Evolutionary conservation across 129 eudicot species (phyloP), one percentile per base, ranked within the genome.

Genomic region (Cynara cardunculus): DNA sequence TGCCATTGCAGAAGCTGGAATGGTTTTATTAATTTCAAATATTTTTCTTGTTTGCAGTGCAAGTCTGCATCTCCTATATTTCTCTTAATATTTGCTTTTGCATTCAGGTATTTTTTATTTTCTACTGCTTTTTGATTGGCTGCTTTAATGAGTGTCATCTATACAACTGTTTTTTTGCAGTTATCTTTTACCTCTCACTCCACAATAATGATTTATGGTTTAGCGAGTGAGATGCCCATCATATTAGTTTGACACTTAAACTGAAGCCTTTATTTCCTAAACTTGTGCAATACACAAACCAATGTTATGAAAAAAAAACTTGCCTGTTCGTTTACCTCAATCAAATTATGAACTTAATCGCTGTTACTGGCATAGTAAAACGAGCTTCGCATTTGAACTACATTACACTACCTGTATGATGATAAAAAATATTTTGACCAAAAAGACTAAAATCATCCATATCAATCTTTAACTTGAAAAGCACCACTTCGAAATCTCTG

Each of bases 31-130:
- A 30, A 13, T 80, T 56, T 76, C n/a, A 76, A 41, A 32, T 65
- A 2, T 32, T 32, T 28, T 27, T 71, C 30, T 44, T 71, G 69
- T 77, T 88, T 88, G 87, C 97, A 95, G 99, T 95, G 99, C 87
- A 95, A 95, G 88, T 92, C 99, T 13, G 97, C 99, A 25, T 77
- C 97, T 73, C 99, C 99, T 34, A 92, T 95, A 89, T 95, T 92
- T 88, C 97, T 95, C 83, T 90, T 95, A 68, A 70, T 92, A 61
- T 95, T 95, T 79, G 99, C 99, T 76, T 95, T 95, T 89, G 99
- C 97, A 59, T 95, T 95, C 91, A 92, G 97, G 99, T 95, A 84
- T 64, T 77, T 21, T 71, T 69, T 82, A 76, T 72, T 69, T 82
- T 28, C 75, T 27, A 27, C 13, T 28, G 19, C 19, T 22, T 14